These are phyloP conservation scores for Malania oleifera DNA, from an alignment of 164 flowering plant genomes.

Conservation along the genomic window DNA sequence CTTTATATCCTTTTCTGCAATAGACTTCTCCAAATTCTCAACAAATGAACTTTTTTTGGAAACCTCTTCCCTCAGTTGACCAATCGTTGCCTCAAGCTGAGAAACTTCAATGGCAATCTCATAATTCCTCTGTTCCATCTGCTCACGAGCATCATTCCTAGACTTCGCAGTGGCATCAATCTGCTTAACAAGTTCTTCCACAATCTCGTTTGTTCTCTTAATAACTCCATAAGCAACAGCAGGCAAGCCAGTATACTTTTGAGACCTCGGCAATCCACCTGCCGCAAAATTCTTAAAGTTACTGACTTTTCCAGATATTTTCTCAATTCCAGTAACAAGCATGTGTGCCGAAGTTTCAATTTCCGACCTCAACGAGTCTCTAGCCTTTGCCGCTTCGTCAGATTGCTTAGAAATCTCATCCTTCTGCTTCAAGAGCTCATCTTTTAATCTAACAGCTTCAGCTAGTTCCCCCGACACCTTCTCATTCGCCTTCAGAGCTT, in stretches of 20 bases:
- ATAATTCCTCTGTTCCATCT: slow-evolving; percentile 86
- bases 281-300: slow-evolving; percentile 56
- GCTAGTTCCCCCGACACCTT: slow-evolving; percentile 35
- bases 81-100: slow-evolving; percentile 80
- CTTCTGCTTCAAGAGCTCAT: slow-evolving; percentile 47
- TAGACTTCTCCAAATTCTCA: slow-evolving; percentile 43
- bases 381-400: slow-evolving; percentile 47
- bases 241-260: slow-evolving; percentile 72
- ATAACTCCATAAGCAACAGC: slow-evolving; percentile 88
- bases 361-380: slow-evolving; percentile 53
- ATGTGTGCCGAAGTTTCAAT: slow-evolving; percentile 63
- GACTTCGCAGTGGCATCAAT: slow-evolving; percentile 50
- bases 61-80: slow-evolving; percentile 64
- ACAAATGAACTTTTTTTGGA: slow-evolving; percentile 35
- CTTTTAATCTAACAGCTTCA: slow-evolving; percentile 37
- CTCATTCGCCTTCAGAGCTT: slow-evolving; percentile 36
- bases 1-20: slow-evolving; percentile 49
- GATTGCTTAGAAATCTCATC: slow-evolving; percentile 46
- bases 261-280: slow-evolving; percentile 69
- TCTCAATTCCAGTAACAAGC: slow-evolving; percentile 81
- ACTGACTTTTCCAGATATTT: slow-evolving; percentile 71
- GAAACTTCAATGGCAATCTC: slow-evolving; percentile 97
- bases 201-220: slow-evolving; percentile 86
- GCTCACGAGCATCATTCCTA: slow-evolving; percentile 72
- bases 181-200: slow-evolving; percentile 80